A percentile compares a stretch with the other conserved stretches of the same genome.
Evolutionary conservation across 2,329 filamentous ascomycete genomes (phyloP).

Genomic region (Monilinia fructigena): DNA sequence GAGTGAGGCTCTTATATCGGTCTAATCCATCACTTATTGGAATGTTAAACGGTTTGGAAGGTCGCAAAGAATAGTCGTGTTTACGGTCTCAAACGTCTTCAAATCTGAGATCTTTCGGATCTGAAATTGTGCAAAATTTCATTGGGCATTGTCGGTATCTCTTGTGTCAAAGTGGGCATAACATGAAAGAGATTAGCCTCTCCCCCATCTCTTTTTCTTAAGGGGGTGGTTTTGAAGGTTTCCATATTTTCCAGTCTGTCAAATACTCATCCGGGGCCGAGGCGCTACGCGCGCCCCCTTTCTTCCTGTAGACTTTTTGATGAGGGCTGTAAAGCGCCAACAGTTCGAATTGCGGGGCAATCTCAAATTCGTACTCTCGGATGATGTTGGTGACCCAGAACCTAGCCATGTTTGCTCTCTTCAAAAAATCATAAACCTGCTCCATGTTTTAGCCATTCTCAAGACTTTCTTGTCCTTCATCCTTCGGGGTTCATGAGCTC

Average conservation of each 20-base stretch:
- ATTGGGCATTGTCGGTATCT: background rate
- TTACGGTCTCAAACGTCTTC: background rate
- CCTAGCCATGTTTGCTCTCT: background rate
- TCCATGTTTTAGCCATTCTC: conserved; percentile 17
- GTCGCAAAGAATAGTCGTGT: background rate
- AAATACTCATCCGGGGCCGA: background rate
- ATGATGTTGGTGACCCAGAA: conserved; percentile 7
- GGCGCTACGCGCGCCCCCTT: background rate
- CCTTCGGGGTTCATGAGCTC: conserved; percentile 1
- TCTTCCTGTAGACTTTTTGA: background rate
- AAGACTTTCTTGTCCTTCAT: conserved; percentile 1
- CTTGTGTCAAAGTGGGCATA: background rate
- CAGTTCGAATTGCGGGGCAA: conserved; percentile 1
- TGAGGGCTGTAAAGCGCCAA: conserved; percentile 3
- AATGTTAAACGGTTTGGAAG: background rate
- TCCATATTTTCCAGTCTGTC: background rate
- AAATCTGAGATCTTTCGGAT: background rate
- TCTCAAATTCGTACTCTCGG: background rate
- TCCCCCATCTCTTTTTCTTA: background rate
- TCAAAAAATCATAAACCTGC: conserved; percentile 1
- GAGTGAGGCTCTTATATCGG: background rate
- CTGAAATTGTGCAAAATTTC: background rate
- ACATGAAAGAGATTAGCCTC: background rate
- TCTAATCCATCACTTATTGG: background rate
- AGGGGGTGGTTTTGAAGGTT: background rate